These are phyloP conservation scores for Daedaleopsis nitida DNA, from an alignment of 768 basidiomycete genomes.

Conservation along the genomic window DNA sequence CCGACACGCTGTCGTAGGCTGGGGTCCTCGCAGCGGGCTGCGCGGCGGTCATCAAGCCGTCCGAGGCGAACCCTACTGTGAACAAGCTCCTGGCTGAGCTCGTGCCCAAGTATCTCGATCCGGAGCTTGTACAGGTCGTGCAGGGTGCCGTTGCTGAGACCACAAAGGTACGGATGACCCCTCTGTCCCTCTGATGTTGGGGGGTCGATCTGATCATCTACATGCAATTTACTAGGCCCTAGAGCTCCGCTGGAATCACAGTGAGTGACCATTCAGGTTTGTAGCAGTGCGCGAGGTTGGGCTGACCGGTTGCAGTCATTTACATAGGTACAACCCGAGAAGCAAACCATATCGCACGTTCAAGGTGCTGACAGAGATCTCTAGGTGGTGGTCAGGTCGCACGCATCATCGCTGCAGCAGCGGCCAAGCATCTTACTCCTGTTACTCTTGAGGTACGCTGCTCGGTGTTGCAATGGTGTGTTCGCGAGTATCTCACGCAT, in stretches of 20 bases:
- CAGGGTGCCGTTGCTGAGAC: constrained; percentile 72
- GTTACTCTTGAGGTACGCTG: constrained; percentile 53
- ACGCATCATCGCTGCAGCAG: constrained; percentile 67
- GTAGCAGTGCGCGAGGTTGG: too few species aligned
- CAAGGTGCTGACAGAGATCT: not conserved
- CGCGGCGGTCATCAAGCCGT: constrained; percentile 72
- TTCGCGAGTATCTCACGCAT: not conserved
- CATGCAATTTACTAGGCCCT: constrained; percentile 48
- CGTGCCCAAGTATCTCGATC: constrained; percentile 75
- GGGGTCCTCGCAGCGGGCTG: constrained; percentile 84
- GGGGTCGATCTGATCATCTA: not conserved
- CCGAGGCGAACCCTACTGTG: constrained; percentile 62
- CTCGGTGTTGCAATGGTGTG: constrained; percentile 35
- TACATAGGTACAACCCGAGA: constrained; percentile 9
- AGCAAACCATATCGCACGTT: not conserved
- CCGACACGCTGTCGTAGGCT: constrained; percentile 17
- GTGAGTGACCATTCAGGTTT: constrained; percentile 37
- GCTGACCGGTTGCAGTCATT: constrained; percentile 2
- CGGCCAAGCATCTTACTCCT: constrained; percentile 78
- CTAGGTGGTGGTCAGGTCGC: constrained; percentile 50
- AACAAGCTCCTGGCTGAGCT: constrained; percentile 66
- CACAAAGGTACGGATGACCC: constrained; percentile 42
- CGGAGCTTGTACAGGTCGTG: constrained; percentile 60
- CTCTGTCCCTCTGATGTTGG: not conserved
- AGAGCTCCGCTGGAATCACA: constrained; percentile 69